Conservation (phyloP, 805 yeast species). For the Candida hispaniensis region DNA sequence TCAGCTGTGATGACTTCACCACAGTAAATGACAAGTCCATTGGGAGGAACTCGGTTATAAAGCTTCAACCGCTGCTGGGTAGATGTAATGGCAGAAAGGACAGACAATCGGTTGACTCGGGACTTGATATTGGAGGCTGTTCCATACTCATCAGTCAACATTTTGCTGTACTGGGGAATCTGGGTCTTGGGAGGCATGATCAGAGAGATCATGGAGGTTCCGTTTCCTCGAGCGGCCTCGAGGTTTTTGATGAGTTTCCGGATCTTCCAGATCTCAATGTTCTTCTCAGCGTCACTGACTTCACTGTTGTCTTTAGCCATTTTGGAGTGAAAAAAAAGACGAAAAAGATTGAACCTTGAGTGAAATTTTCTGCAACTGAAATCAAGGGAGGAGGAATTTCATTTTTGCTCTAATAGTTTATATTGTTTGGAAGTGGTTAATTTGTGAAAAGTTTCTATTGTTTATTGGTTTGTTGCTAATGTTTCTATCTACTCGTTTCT, state of each 20-base stretch:
- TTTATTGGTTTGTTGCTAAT: too few species aligned
- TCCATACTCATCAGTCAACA: conserved; percentile 97
- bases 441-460: too few species aligned
- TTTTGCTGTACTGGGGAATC: conserved; percentile 73
- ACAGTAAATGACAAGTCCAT: conserved; percentile 93
- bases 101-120: conserved; percentile 92
- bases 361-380: too few species aligned
- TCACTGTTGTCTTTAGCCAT: conserved; percentile 18
- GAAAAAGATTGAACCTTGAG: too few species aligned
- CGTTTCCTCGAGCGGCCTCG: conserved; percentile 92
- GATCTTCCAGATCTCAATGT: conserved; percentile 98
- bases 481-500: too few species aligned
- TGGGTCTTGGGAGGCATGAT: conserved; percentile 95
- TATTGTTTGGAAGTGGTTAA: too few species aligned
- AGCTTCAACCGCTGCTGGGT: conserved; percentile 93
- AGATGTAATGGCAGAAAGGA: conserved; percentile 91
- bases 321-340: too few species aligned
- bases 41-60: conserved; percentile 81
- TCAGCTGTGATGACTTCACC: conserved; percentile 97
- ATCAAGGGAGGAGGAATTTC: too few species aligned
- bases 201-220: conserved; percentile 97
- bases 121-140: conserved; percentile 98
- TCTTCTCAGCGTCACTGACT: conserved; percentile 69
- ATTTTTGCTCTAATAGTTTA: too few species aligned
- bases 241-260: conserved; percentile 82